phyloP scores from a whole-genome alignment of 495 filamentous ascomycete genomes.

The Penicillium coffeae region DNA sequence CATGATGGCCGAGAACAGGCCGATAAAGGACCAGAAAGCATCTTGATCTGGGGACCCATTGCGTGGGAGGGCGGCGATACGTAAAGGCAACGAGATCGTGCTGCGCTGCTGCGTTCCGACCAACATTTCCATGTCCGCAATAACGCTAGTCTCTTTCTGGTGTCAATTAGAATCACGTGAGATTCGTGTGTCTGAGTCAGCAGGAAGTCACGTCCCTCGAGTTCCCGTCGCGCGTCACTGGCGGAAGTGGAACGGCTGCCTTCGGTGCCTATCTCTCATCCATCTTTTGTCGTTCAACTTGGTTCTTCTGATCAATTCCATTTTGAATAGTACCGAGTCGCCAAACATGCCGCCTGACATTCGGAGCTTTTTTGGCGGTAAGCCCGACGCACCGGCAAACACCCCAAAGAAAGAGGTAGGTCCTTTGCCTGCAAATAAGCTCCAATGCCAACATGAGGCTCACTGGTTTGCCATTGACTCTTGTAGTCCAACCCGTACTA shows the following conservation, averaged over 20 bases:
- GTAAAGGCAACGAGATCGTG: background rate
- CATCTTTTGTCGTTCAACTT: background rate
- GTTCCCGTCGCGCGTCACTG: conserved; percentile 17
- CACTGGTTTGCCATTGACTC: background rate
- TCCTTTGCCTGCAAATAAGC: background rate
- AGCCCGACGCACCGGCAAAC: conserved; percentile 26
- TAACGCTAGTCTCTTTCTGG: background rate
- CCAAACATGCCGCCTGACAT: conserved; percentile 70
- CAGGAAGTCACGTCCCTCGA: background rate
- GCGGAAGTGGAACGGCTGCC: background rate
- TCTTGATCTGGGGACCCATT: conserved; percentile 38
- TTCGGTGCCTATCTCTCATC: background rate
- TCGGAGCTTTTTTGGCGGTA: conserved; percentile 70
- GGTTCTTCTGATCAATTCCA: too few species aligned
- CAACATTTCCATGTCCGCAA: conserved; percentile 32
- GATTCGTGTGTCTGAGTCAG: background rate
- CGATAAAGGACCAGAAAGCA: conserved; percentile 37
- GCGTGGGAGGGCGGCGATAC: conserved; percentile 6
- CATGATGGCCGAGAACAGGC: conserved; percentile 34
- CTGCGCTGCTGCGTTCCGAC: conserved; percentile 3
- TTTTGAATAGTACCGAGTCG: too few species aligned
- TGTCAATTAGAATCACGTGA: background rate
- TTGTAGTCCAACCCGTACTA: too few species aligned
- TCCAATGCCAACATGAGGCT: background rate
- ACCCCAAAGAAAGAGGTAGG: conserved; percentile 43